Evolutionary conservation across 2,329 filamentous ascomycete species (phyloP), one percentile per base, ranked within the genome.

Genomic region (Microascus cirrosus): DNA sequence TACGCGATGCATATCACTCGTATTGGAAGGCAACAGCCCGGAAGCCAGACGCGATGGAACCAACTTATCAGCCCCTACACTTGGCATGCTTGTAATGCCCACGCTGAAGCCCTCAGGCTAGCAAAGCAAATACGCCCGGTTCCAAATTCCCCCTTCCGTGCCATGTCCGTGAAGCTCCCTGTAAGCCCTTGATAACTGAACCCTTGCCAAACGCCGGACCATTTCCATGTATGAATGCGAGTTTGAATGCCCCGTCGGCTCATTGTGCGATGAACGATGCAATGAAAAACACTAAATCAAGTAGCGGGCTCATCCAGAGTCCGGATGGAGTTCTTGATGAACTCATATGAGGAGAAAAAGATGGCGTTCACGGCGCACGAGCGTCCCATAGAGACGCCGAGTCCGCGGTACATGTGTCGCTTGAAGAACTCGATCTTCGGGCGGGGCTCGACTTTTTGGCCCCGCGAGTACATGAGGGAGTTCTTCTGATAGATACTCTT

Each of bases 341-440:
- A 85, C 72, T 95, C 90, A 68, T 94, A 95, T 45, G 85, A 87
- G 51, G 88, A 91, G 74, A 95, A 95, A 78, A 95, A 95, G 65
- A 95, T 88, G 63, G 89, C 89, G 69, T 95, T 95, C 64, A 94
- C 85, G 56, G 90, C 78, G 65, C 87, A 91, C 13, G 89, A 92
- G 58, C 90, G 84, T 63, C 83, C 81, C 84, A 94, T 92, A 42
- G 88, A 92, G 28, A 94, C 89, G 24, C 85, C 88, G 2, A 95
- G 78, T 34, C 89, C 90, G 64, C 89, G 84, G 71, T 94, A 95
- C 83, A 91, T 91, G 61, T 86, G 82, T 57, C 78, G 78, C 65
- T 87, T 83, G 71, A 90, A 88, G 71, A 90, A 92, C 60, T 87
- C 79, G 60, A 94, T 90, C 69, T 86, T 87, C 11, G 89, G 87